Evolutionary conservation across 164 flowering plant species (phyloP), one percentile per base, ranked within the genome.

Genomic region (Nymphaea thermarum): DNA sequence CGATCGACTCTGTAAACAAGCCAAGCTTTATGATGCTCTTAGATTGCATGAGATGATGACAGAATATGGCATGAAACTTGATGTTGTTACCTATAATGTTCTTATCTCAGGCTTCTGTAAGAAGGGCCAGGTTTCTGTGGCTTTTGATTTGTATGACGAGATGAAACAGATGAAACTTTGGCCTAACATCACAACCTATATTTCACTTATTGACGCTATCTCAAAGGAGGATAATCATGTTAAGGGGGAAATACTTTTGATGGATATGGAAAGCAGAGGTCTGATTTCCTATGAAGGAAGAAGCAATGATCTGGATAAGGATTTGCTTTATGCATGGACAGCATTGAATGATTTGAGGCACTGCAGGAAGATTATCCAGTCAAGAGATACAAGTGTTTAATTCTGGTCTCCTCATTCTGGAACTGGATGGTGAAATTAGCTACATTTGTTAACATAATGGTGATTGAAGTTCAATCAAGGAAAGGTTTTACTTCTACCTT

Each of bases 31-130:
- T 12, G 88, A 84, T 75, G 92, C 94, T 44, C 47, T 86, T 61
- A 76, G 75, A 63, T 66, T 88, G 70, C 82, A 69, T 72, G 71
- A 65, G 53, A 43, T 73, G 62, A 88, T 89, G 89, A 86, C 82
- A 67, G 63, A 60, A 60, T 71, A 68, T 77, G 82, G 80, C 60
- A 43, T 82, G 75, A 80, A 81, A 71, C 85, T 79, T 67, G 98
- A 92, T 80, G 79, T 83, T 62, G 83, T 81, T 65, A 62, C 82
- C 25, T 88, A 83, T 75, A 92, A 89, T 74, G 96, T 92, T 76
- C 85, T 92, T 16, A 82, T 92, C 45, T 75, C 89, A 16, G 92
- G 88, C 45, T 67, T 83, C 59, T 86, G 92, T 72, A 72, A 76
- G 62, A 61, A 65, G 68, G 84, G 86, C 43, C 79, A 85, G 66